Conservation (phyloP, 805 yeast species). For the Metschnikowia dekortorum region DNA sequence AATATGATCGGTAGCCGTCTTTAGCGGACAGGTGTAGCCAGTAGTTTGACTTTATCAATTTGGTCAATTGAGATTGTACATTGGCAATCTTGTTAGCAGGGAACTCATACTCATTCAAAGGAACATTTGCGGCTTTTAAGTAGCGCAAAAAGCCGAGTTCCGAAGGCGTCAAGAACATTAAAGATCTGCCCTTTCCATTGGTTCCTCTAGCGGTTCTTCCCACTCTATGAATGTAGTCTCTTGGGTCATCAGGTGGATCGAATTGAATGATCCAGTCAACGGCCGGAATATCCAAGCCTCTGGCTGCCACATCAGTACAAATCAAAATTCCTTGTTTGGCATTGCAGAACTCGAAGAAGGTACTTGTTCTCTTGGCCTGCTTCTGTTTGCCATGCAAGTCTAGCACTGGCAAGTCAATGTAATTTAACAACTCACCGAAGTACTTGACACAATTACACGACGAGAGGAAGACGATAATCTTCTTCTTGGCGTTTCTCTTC, state of each 20-base stretch:
- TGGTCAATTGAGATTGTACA: slow-evolving; percentile 89
- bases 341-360: slow-evolving; percentile 96
- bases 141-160: slow-evolving; percentile 94
- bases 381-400: slow-evolving; percentile 98
- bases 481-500: slow-evolving; percentile 88
- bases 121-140: slow-evolving; percentile 94
- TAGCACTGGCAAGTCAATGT: slow-evolving; percentile 93
- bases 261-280: slow-evolving; percentile 99
- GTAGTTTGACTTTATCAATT: slow-evolving; percentile 85
- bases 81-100: slow-evolving; percentile 93
- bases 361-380: slow-evolving; percentile 97
- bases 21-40: slow-evolving; percentile 94
- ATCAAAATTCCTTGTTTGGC: slow-evolving; percentile 90
- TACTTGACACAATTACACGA: slow-evolving; percentile 97
- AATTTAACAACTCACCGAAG: slow-evolving; percentile 90
- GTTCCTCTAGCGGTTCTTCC: slow-evolving; percentile 98
- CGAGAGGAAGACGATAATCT: slow-evolving; percentile 88
- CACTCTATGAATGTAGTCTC: slow-evolving; percentile 97
- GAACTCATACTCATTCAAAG: slow-evolving; percentile 95
- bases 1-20: slow-evolving; percentile 94
- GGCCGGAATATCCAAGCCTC: slow-evolving; percentile 97
- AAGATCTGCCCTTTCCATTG: slow-evolving; percentile 83
- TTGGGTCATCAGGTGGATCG: slow-evolving; percentile 99
- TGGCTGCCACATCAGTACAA: slow-evolving; percentile 98
- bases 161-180: slow-evolving; percentile 91